phyloP scores from a whole-genome alignment of 75 land plant species.

The Chamaecyparis obtusa region DNA sequence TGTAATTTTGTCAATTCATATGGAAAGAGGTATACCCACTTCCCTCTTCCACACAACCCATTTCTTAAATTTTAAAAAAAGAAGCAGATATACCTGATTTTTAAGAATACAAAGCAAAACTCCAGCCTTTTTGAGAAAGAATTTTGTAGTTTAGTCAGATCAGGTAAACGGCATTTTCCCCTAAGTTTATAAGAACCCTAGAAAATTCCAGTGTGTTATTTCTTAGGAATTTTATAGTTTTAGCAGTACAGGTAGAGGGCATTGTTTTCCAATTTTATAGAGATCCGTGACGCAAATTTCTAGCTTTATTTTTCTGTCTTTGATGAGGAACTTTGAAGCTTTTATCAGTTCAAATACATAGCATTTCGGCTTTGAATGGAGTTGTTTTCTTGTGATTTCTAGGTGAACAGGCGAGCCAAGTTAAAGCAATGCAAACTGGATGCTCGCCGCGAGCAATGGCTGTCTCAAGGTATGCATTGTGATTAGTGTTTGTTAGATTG shows the following conservation, averaged over 20 bases:
- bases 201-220: neutral
- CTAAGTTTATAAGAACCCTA: neutral
- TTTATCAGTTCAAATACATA: neutral
- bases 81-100: no score
- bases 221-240: neutral
- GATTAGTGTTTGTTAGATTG: neutral
- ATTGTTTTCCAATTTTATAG: neutral
- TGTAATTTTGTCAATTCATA: neutral
- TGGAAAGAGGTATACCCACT: neutral
- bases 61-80: no score
- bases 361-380: neutral
- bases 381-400: conserved; percentile 9
- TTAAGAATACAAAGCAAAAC: no score
- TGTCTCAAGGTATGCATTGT: conserved; percentile 67
- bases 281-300: neutral
- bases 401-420: conserved; percentile 84
- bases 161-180: neutral
- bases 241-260: neutral
- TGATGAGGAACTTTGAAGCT: neutral
- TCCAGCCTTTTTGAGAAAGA: no score
- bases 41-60: no score
- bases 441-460: conserved; percentile 96
- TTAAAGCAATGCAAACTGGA: conserved; percentile 95
- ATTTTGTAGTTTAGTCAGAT: neutral
- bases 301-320: neutral